Evolutionary conservation across 176 grass and related monocot species (phyloP).

Genomic region (Tillandsia leiboldiana): DNA sequence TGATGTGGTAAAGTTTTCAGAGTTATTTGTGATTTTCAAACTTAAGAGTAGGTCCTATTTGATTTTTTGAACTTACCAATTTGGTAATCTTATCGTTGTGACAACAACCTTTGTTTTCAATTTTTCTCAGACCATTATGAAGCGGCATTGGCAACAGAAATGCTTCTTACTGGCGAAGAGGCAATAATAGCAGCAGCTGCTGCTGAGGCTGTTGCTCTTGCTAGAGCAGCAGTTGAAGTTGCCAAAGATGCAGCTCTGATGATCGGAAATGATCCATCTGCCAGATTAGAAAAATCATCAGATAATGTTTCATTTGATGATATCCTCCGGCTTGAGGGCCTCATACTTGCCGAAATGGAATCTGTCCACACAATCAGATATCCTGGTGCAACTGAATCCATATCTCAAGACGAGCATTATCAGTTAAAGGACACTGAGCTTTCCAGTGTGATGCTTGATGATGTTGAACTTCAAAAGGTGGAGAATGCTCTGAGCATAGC

Average conservation of each 20-base stretch:
- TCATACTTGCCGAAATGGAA: conserved; percentile 25
- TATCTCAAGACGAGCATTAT: conserved; percentile 8
- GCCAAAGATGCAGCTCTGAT: conserved; percentile 61
- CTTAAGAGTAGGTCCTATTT: not conserved
- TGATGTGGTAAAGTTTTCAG: too few species aligned
- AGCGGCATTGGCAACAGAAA: conserved; percentile 35
- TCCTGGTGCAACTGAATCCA: conserved; percentile 9
- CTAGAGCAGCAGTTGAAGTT: conserved; percentile 63
- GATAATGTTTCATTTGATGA: conserved; percentile 9
- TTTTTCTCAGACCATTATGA: conserved; percentile 29
- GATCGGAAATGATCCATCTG: conserved; percentile 17
- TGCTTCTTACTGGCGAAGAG: conserved; percentile 41
- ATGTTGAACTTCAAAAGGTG: conserved; percentile 14
- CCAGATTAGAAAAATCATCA: not conserved
- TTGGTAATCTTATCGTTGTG: not conserved
- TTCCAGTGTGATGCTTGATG: conserved; percentile 34
- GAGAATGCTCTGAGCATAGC: conserved; percentile 21
- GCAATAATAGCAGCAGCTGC: conserved; percentile 63
- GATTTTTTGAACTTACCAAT: not conserved
- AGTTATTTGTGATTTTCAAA: too few species aligned
- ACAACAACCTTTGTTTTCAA: not conserved
- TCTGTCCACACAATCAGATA: not conserved
- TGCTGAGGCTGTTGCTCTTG: conserved; percentile 79
- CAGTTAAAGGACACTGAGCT: conserved; percentile 18
- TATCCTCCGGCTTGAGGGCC: conserved; percentile 11